phyloP scores from a whole-genome alignment of 495 filamentous ascomycete species.

The Penicillium salamii region DNA sequence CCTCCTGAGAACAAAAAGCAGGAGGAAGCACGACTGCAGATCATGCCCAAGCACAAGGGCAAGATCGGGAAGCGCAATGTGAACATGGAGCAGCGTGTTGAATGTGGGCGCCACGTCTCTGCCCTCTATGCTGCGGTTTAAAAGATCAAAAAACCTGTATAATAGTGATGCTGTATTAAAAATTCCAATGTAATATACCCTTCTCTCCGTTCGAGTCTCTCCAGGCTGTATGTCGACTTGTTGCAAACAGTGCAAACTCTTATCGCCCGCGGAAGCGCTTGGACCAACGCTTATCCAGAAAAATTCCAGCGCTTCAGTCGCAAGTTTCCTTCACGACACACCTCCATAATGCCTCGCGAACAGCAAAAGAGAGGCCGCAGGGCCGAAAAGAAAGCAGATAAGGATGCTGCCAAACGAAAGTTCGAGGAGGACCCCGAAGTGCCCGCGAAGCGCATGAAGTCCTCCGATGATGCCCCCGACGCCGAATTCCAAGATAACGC shows the following conservation, averaged over 20 bases:
- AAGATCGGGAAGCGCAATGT: conserved; percentile 62
- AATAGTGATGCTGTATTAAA: conserved; percentile 20
- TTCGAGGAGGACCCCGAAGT: conserved; percentile 42
- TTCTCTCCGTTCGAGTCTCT: no score
- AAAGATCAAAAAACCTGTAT: conserved; percentile 21
- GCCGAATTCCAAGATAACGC: conserved; percentile 14
- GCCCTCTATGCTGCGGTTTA: conserved; percentile 65
- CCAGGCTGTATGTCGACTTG: not conserved
- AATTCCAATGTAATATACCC: conserved; percentile 7
- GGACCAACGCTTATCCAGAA: conserved; percentile 46
- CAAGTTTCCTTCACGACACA: conserved; percentile 10
- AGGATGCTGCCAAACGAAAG: conserved; percentile 43
- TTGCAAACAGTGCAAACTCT: conserved; percentile 32
- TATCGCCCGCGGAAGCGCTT: conserved; percentile 33
- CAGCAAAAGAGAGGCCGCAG: conserved; percentile 67
- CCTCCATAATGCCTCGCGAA: conserved; percentile 48
- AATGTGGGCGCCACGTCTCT: conserved; percentile 81
- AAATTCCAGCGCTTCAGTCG: conserved; percentile 20
- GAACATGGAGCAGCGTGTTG: conserved; percentile 80
- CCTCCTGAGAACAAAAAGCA: conserved; percentile 53
- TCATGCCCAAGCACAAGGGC: conserved; percentile 74
- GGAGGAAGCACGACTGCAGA: conserved; percentile 76
- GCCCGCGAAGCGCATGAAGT: conserved; percentile 39
- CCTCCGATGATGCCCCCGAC: conserved; percentile 19
- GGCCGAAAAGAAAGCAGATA: conserved; percentile 49